Evolutionary conservation across 441 rosid genomes (phyloP).

Genomic region (Sinapis alba): DNA sequence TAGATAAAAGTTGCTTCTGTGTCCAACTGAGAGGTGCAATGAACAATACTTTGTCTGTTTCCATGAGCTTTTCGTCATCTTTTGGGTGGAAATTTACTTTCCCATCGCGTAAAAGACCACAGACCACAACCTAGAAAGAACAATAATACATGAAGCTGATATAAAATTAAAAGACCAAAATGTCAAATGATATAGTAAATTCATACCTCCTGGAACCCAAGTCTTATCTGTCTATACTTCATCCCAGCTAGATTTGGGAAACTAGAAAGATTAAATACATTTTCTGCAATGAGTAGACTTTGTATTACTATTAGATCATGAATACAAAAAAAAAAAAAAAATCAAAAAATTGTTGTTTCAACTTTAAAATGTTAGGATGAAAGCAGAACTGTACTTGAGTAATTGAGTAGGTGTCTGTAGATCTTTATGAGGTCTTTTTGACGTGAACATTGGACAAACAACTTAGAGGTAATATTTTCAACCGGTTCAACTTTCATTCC

Average conservation of each 20-base stretch:
- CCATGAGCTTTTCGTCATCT: conserved; percentile 74
- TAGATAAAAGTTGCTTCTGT: conserved; percentile 49
- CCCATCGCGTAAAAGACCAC: conserved; percentile 81
- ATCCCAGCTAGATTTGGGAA: conserved; percentile 73
- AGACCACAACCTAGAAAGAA: conserved; percentile 79
- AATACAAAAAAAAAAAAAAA: not conserved
- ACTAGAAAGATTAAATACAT: conserved; percentile 82
- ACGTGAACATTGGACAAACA: conserved; percentile 97
- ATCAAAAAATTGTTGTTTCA: not conserved
- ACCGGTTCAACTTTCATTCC: conserved; percentile 91
- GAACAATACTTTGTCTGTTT: conserved; percentile 81
- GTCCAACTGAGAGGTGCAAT: conserved; percentile 72
- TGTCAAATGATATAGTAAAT: conserved; percentile 11
- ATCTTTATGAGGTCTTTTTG: conserved; percentile 93
- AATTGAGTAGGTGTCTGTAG: conserved; percentile 91
- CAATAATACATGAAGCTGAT: not conserved
- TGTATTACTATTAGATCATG: conserved; percentile 37
- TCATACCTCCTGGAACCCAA: conserved; percentile 76
- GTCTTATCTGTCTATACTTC: conserved; percentile 68
- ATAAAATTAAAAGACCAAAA: conserved; percentile 21
- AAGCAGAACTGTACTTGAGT: conserved; percentile 62
- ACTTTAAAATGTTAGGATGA: conserved; percentile 29
- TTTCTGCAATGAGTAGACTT: conserved; percentile 67
- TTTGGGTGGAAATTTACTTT: conserved; percentile 83
- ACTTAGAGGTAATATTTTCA: conserved; percentile 88